Evolutionary conservation across 2,329 filamentous ascomycete species (phyloP).

Genomic region (Chaetomium globosum): DNA sequence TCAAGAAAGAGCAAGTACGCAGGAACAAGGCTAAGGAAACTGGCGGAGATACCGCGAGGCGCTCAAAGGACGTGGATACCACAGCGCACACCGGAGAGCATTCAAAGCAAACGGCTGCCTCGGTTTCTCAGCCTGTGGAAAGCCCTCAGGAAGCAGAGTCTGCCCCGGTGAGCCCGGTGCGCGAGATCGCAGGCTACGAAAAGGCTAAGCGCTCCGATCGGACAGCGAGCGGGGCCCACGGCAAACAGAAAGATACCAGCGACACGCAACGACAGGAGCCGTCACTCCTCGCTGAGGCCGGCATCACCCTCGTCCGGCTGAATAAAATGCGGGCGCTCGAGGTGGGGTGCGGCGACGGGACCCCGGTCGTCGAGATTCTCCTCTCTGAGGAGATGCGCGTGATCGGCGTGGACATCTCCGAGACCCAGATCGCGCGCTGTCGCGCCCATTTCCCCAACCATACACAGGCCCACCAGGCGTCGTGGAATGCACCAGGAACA

Average conservation of each 20-base stretch:
- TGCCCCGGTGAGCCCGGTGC: not conserved
- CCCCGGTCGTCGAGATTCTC: conserved; percentile 44
- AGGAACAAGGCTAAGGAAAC: not conserved
- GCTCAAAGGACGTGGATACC: no score
- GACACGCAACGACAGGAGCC: not conserved
- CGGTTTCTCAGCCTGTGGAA: not conserved
- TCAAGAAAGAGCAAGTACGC: conserved; percentile 23
- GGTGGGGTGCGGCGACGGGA: conserved; percentile 48
- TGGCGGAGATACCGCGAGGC: not conserved
- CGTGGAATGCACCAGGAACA: conserved; percentile 45
- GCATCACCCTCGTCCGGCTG: conserved; percentile 1
- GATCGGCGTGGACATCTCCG: conserved; percentile 49
- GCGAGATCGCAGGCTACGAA: not conserved
- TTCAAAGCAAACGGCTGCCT: not conserved
- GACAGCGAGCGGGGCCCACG: no score
- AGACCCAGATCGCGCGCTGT: conserved; percentile 44
- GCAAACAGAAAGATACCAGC: no score
- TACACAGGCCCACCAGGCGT: not conserved
- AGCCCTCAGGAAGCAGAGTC: not conserved
- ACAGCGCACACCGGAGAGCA: no score
- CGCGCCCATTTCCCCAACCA: conserved; percentile 33
- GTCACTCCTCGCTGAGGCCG: not conserved
- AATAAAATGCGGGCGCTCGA: conserved; percentile 42
- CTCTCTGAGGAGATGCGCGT: conserved; percentile 38
- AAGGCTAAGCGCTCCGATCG: no score